Percentiles rank a stretch among this genome's conserved stretches.
Conservation (phyloP, 257 asterid species). For the Verbascum thapsus region DNA sequence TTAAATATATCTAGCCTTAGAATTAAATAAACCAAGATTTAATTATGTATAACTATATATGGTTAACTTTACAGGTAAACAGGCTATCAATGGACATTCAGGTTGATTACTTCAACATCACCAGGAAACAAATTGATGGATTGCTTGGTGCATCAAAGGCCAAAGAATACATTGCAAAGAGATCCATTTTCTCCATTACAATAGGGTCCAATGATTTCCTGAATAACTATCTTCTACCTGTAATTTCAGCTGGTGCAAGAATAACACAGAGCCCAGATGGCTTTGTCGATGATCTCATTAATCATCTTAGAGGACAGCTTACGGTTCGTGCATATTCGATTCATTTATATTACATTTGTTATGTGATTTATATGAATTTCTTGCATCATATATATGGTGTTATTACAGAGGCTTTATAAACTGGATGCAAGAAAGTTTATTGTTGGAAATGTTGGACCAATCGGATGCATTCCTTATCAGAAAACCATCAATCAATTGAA, state of each 20-base stretch:
- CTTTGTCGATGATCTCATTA: slow-evolving; percentile 66
- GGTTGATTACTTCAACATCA: slow-evolving; percentile 86
- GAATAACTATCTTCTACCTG: slow-evolving; percentile 84
- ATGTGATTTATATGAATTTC: no score
- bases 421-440: slow-evolving; percentile 83
- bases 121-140: slow-evolving; percentile 64
- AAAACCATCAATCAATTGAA: slow-evolving; percentile 67
- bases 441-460: slow-evolving; percentile 84
- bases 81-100: slow-evolving; percentile 92
- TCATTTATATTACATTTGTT: no score
- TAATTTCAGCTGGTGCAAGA: slow-evolving; percentile 73
- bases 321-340: slow-evolving; percentile 47
- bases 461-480: slow-evolving; percentile 96
- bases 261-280: slow-evolving; percentile 63
- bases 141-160: slow-evolving; percentile 71
- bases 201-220: slow-evolving; percentile 90
- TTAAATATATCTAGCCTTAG: no score
- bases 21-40: no score
- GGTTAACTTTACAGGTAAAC: slow-evolving; percentile 56
- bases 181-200: slow-evolving; percentile 77
- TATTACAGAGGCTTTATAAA: slow-evolving; percentile 69
- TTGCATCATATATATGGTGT: no score
- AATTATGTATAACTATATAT: no score
- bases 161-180: slow-evolving; percentile 53
- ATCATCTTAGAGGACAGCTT: slow-evolving; percentile 67